These are phyloP conservation scores for Saksenaea oblongispora DNA, from an alignment of 371 early-diverging fungal genomes.

Conservation along the genomic window DNA sequence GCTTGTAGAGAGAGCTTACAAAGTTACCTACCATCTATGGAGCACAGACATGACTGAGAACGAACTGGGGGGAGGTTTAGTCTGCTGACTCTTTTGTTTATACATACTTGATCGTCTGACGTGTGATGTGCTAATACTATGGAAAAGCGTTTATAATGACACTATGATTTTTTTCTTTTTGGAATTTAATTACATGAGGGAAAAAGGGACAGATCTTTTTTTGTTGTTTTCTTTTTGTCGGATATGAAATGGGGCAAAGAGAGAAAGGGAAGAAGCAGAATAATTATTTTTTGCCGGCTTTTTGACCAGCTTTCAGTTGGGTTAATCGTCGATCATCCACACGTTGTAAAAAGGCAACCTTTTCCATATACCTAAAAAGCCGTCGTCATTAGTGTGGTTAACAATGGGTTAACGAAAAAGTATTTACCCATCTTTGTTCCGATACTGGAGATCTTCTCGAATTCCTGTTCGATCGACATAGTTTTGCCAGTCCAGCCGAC, in stretches of 20 bases:
- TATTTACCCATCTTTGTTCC: constrained; percentile 67
- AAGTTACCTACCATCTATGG: no score
- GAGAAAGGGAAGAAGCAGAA: neutral
- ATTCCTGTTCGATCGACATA: constrained; percentile 70
- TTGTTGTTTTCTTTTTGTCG: neutral
- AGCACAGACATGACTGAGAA: no score
- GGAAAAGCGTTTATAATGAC: neutral
- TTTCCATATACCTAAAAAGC: constrained; percentile 55
- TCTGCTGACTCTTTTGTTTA: no score
- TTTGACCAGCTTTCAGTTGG: constrained; percentile 46
- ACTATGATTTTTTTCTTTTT: neutral
- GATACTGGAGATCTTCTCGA: constrained; percentile 64
- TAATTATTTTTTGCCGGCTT: constrained; percentile 21
- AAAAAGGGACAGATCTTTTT: neutral
- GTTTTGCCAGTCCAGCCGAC: constrained; percentile 70
- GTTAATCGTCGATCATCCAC: constrained; percentile 56
- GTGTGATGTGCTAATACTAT: neutral
- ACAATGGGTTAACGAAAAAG: neutral
- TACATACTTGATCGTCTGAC: neutral
- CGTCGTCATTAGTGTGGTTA: neutral
- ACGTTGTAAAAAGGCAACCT: constrained; percentile 61
- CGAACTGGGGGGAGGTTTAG: no score
- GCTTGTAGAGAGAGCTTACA: no score
- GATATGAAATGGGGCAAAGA: neutral
- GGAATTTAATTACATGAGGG: neutral